Evolutionary conservation across 2,329 filamentous ascomycete genomes (phyloP).

Genomic region (Diaporthe capsici): DNA sequence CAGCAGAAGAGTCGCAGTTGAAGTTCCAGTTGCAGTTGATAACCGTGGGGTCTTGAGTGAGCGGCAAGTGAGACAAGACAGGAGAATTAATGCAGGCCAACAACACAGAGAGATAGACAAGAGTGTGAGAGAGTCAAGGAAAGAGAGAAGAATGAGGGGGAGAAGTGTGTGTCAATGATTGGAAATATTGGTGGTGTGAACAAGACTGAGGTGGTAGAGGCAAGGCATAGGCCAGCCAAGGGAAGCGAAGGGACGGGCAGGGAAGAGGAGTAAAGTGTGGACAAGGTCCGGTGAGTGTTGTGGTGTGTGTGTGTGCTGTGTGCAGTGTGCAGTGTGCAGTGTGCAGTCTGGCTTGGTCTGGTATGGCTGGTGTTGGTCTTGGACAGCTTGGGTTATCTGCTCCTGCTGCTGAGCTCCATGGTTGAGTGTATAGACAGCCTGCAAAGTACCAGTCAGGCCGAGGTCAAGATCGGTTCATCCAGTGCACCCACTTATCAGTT

Average conservation of each 20-base stretch:
- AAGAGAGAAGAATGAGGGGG: not conserved
- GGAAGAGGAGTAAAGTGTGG: not conserved
- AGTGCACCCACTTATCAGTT: not conserved
- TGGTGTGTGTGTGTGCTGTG: not conserved
- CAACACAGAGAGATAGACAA: not conserved
- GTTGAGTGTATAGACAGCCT: not conserved
- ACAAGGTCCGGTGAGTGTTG: not conserved
- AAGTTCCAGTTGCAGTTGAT: not conserved
- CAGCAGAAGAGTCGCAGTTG: not conserved
- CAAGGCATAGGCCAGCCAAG: not conserved
- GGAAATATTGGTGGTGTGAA: slow-evolving; percentile 13
- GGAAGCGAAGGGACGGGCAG: not conserved
- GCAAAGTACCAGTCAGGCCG: not conserved
- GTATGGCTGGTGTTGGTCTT: not conserved
- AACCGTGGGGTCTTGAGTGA: not conserved
- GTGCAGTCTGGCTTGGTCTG: not conserved
- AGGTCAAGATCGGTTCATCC: not conserved
- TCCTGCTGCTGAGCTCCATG: not conserved
- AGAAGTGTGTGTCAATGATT: slow-evolving; percentile 4
- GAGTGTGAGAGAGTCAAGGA: not conserved
- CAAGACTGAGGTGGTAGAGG: not conserved
- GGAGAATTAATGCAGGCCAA: slow-evolving; percentile 13
- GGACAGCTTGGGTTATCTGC: not conserved
- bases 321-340: not conserved
- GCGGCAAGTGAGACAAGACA: slow-evolving; percentile 37